Conservation (phyloP, 306 rosid genomes). For the Cicer pinnatifidum region DNA sequence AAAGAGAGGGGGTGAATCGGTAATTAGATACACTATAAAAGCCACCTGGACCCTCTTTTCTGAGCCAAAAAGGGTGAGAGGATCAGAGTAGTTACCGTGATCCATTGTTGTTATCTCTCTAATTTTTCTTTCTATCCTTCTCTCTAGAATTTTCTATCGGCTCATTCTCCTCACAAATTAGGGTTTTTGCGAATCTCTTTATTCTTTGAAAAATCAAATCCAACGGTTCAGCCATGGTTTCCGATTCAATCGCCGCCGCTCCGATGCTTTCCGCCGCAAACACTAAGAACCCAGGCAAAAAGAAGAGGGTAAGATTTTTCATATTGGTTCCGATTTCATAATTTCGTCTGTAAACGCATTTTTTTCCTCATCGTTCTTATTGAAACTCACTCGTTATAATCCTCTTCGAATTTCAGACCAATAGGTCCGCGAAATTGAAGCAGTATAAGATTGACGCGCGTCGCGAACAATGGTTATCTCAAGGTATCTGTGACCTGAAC, state of each 20-base stretch:
- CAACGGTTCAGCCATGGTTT: conserved; percentile 63
- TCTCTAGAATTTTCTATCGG: conserved; percentile 49
- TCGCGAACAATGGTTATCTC: conserved; percentile 96
- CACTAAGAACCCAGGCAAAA: conserved; percentile 78
- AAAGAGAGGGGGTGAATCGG: conserved; percentile 32
- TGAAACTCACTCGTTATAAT: neutral
- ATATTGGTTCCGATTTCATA: neutral
- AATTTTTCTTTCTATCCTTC: conserved; percentile 29
- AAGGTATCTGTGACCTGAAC: conserved; percentile 54
- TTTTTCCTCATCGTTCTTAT: neutral
- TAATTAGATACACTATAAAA: conserved; percentile 40
- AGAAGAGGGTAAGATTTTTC: conserved; percentile 74
- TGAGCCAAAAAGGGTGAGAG: conserved; percentile 55
- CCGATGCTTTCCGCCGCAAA: conserved; percentile 70
- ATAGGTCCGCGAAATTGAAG: conserved; percentile 94
- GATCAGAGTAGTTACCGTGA: conserved; percentile 81
- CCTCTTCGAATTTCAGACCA: conserved; percentile 58
- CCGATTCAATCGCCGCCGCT: conserved; percentile 72
- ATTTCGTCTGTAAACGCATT: neutral
- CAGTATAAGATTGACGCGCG: conserved; percentile 96
- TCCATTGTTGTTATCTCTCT: conserved; percentile 53
- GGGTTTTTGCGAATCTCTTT: conserved; percentile 63
- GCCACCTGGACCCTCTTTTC: conserved; percentile 35
- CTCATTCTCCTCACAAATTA: conserved; percentile 44
- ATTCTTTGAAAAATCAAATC: conserved; percentile 45